Evolutionary conservation across 768 basidiomycete species (phyloP).

Genomic region (Mycena pura): DNA sequence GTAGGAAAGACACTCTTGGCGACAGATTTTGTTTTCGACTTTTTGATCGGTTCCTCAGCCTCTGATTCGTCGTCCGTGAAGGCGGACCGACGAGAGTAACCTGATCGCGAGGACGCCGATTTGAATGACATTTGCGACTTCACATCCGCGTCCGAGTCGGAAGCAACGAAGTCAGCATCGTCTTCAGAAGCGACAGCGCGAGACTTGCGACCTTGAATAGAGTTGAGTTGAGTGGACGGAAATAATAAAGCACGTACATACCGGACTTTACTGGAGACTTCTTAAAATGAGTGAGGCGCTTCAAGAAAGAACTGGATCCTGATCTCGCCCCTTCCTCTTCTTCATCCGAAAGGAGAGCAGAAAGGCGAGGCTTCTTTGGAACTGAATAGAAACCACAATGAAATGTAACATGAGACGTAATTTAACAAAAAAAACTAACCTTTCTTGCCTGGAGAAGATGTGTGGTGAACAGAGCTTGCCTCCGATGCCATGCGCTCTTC

Average conservation of each 20-base stretch:
- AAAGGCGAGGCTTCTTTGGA: conserved; percentile 68
- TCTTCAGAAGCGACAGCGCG: conserved; percentile 55
- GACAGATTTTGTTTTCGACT: conserved; percentile 38
- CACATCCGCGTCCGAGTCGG: conserved; percentile 65
- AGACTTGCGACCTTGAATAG: conserved; percentile 47
- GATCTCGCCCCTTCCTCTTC: conserved; percentile 46
- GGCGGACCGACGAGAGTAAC: conserved; percentile 51
- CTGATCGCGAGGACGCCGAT: conserved; percentile 49
- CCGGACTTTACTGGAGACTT: conserved; percentile 66
- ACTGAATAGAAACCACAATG: conserved; percentile 8
- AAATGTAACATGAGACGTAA: background rate
- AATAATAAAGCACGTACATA: conserved; percentile 32
- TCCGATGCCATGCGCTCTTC: conserved; percentile 55
- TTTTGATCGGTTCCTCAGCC: conserved; percentile 45
- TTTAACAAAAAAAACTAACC: conserved; percentile 29
- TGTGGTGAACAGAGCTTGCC: conserved; percentile 32
- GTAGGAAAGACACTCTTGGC: conserved; percentile 30
- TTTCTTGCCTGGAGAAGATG: conserved; percentile 48
- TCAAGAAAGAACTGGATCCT: conserved; percentile 54
- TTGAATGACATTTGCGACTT: conserved; percentile 56
- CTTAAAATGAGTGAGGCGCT: conserved; percentile 68
- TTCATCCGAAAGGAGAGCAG: conserved; percentile 54
- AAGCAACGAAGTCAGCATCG: conserved; percentile 78
- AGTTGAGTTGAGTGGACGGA: conserved; percentile 2
- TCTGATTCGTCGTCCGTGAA: conserved; percentile 45